Evolutionary conservation across 192 early-diverging fungal species (phyloP), one percentile per base, ranked within the genome.

Genomic region (Diversispora epigaea): DNA sequence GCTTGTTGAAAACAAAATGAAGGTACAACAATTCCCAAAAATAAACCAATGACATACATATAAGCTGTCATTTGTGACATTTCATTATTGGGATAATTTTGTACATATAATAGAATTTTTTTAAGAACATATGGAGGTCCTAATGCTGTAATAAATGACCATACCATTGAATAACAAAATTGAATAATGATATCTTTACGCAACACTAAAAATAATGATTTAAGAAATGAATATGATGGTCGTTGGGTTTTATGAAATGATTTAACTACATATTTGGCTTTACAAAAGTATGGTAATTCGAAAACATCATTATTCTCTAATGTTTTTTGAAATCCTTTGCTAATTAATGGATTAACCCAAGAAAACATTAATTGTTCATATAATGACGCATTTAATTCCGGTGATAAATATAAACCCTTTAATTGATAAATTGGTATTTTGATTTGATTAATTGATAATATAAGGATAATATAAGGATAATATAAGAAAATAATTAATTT

Each of bases 51-150:
- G 0, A 88, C 88, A 58, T 86, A 90, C 41, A 88, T 65, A 54
- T 86, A 93, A 2, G 89, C 85, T 10, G 79, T 83, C 21, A 32
- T 40, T 46, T 60, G 63, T 5, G 71, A 25, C 2, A 79, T 60
- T 32, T 82, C 25, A 25, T 61, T 61, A 73, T 46, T 73, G 3
- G 71, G 71, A 39, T 73, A 73, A 45, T 86, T 75, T 77, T 86
- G 79, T 22, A 91, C 87, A n/a, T 80, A 84, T 9, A 80, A 73
- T 61, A 91, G 64, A 21, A 91, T 85, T 40, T 80, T 81, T 76
- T 88, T 82, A 56, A 91, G 71, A 66, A 85, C 89, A 75, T 84
- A 90, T 12, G 89, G 85, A 14, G 84, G 85, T 6, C 81, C 81
- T 50, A 87, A 90, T 3, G 78, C 49, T 44, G 63, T 14, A 9